phyloP scores from a whole-genome alignment of 306 rosid species.

The Cucumis melo region DNA sequence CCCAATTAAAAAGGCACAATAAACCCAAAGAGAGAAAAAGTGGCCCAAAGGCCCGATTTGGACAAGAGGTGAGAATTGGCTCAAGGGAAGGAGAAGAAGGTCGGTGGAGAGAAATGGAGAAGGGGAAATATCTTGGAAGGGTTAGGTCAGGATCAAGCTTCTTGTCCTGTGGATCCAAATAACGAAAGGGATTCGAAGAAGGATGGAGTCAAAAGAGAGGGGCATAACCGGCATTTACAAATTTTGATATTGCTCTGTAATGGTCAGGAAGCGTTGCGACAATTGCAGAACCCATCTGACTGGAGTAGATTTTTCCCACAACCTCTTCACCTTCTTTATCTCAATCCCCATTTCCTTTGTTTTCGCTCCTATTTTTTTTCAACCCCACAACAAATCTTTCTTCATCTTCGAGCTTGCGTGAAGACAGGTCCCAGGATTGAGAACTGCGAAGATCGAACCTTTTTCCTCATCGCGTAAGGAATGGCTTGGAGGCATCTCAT shows the following conservation, averaged over 20 bases:
- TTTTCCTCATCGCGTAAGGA: constrained; percentile 5
- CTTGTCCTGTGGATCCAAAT: neutral
- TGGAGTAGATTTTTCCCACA: neutral
- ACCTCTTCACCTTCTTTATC: neutral
- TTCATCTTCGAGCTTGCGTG: neutral
- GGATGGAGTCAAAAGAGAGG: neutral
- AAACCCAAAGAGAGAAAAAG: neutral
- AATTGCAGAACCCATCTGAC: neutral
- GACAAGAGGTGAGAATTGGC: neutral
- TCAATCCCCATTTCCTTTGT: neutral
- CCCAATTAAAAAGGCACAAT: neutral
- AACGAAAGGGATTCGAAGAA: neutral
- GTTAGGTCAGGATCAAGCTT: neutral
- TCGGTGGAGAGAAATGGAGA: neutral
- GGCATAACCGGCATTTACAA: constrained; percentile 11
- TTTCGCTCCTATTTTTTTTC: constrained; percentile 1
- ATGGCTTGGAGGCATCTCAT: constrained; percentile 65
- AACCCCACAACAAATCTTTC: neutral
- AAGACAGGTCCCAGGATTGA: neutral
- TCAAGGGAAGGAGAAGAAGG: neutral
- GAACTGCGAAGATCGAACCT: neutral
- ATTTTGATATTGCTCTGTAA: neutral
- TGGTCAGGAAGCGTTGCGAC: neutral
- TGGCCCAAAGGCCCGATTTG: neutral
- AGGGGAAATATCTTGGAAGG: neutral